These are phyloP conservation scores for Dactylellina leptospora DNA, from an alignment of 2,329 filamentous ascomycete genomes.

Conservation along the genomic window DNA sequence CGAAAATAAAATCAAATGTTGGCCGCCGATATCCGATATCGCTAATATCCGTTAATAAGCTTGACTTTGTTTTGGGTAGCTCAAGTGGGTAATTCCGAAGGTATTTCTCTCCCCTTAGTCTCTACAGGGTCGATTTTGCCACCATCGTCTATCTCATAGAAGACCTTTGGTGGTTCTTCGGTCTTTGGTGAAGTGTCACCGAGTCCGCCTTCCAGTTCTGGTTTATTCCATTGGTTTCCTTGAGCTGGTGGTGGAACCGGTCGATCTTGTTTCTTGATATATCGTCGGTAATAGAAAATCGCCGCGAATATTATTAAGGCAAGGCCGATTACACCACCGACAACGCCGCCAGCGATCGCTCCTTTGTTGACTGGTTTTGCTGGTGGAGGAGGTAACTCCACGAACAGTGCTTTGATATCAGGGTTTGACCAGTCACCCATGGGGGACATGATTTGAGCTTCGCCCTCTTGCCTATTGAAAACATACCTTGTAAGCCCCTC, in stretches of 20 bases:
- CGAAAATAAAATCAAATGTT: neutral
- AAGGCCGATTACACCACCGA: constrained; percentile 28
- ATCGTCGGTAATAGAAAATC: constrained; percentile 24
- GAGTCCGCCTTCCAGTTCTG: constrained; percentile 36
- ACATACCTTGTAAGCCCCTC: no score
- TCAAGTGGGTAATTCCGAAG: constrained; percentile 40
- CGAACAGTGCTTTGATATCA: constrained; percentile 26
- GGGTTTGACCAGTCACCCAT: constrained; percentile 27
- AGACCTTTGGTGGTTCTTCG: constrained; percentile 1
- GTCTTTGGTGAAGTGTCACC: constrained; percentile 8
- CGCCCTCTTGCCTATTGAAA: constrained; percentile 24
- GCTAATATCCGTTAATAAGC: no score
- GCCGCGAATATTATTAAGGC: constrained; percentile 14
- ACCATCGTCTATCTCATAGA: constrained; percentile 31
- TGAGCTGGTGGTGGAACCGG: constrained; percentile 32
- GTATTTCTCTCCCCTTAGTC: constrained; percentile 37
- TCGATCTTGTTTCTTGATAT: constrained; percentile 28
- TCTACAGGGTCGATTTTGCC: constrained; percentile 8
- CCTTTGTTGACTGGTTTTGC: constrained; percentile 22
- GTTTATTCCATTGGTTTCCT: constrained; percentile 44
- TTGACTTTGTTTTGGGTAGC: no score
- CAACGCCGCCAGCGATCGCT: constrained; percentile 36
- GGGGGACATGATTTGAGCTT: constrained; percentile 11
- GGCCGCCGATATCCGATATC: no score
- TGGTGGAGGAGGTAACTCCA: neutral